Conservation (phyloP, 768 basidiomycete genomes). For the Vishniacozyma victoriae region DNA sequence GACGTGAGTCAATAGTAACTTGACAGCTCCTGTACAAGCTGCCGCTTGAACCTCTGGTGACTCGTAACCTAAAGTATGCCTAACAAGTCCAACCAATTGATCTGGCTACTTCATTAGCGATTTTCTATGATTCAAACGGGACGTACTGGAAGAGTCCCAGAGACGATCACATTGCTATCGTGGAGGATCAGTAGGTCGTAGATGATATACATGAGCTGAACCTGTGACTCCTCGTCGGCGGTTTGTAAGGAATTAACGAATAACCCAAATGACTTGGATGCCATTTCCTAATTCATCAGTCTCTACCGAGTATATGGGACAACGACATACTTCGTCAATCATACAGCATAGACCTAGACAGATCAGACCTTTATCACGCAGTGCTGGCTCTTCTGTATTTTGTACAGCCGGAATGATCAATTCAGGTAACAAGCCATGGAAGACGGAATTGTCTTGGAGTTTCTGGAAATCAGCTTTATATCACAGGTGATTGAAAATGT, state of each 20-base stretch:
- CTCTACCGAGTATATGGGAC: neutral
- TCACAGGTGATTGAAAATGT: neutral
- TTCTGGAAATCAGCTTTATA: slow-evolving; percentile 34
- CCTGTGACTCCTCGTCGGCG: slow-evolving; percentile 61
- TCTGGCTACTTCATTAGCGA: slow-evolving; percentile 35
- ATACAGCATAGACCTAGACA: slow-evolving; percentile 78
- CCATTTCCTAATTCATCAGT: slow-evolving; percentile 49
- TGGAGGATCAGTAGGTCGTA: slow-evolving; percentile 86
- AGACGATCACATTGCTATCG: slow-evolving; percentile 52
- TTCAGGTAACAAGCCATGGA: slow-evolving; percentile 66
- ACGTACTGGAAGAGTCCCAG: slow-evolving; percentile 40
- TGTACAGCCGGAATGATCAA: slow-evolving; percentile 86
- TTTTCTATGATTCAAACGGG: neutral
- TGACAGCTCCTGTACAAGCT: slow-evolving; percentile 73
- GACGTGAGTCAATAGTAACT: slow-evolving; percentile 73
- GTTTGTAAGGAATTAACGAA: slow-evolving; percentile 70
- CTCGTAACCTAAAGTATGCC: slow-evolving; percentile 58
- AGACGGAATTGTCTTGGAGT: slow-evolving; percentile 60
- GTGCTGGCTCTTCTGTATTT: slow-evolving; percentile 67
- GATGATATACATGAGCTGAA: slow-evolving; percentile 67
- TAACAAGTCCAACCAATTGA: slow-evolving; percentile 63
- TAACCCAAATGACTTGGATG: slow-evolving; percentile 63
- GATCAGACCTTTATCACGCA: slow-evolving; percentile 74
- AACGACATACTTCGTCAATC: slow-evolving; percentile 53
- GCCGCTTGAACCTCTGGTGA: slow-evolving; percentile 62